Evolutionary conservation across 2,329 filamentous ascomycete genomes (phyloP), one percentile per base, ranked within the genome.

Genomic region (Pseudopyricularia javanii): DNA sequence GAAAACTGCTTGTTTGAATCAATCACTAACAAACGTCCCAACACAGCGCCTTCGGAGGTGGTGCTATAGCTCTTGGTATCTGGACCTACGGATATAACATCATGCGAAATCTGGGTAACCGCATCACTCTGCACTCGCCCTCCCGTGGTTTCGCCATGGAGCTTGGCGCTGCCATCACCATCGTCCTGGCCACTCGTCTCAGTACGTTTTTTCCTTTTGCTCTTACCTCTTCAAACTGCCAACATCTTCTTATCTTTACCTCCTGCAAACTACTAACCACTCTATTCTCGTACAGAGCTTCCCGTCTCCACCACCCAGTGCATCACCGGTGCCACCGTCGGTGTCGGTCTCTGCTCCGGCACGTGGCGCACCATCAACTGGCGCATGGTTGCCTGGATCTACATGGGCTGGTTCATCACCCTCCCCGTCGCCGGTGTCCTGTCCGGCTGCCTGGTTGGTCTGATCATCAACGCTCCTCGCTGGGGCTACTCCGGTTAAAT

Each of bases 271-370:
- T 5, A 43, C 37, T 43, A 43, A 20, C 14, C 37, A 47, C 53
- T n/a, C n/a, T n/a, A n/a, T 32, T 53, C 49, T 30, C 24, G 28
- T 30, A 28, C 59, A 71, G 71, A 75, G 52, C 74, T 85, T 2
- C 81, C 81, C 2, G 73, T 85, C 32, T 83, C 79, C 2, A 85
- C 81, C 1, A 82, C 80, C 0, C 80, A 83, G 67, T 84, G 80
- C 63, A 81, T 82, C 59, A 79, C 74, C 43, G 79, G 79, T 48
- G 75, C 79, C 43, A 82, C 78, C 20, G 79, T 83, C 47, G 79
- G 79, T 55, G 79, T 83, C 50, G 80, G 78, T 54, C 72, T 83
- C 17, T 81, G 78, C 66, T 79, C 77, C 48, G 79, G 79, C 26
- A 74, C 73, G 47, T 74, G 72, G 70, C 71, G 73, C 49, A 74